Base-by-base conservation (phyloP, 345 rosid genomes). In the Stellera chamaejasme region DNA sequence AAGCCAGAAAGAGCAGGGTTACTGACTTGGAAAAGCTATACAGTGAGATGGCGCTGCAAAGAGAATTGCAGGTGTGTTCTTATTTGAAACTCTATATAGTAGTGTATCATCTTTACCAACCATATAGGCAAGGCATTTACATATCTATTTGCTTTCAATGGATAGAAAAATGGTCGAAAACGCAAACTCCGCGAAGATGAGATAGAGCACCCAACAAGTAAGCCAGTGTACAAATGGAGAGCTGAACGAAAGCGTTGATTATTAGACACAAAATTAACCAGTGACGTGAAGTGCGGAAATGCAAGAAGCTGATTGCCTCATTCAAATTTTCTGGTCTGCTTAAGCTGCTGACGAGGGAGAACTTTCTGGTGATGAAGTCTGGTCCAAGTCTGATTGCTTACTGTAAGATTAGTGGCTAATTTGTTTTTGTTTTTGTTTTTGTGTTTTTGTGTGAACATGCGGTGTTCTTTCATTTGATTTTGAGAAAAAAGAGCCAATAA, bases 131-230 rank as follows among this genome's bases (percentile, higher is more conserved):
- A 28, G 27, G 58, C 65, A 45, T 45, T 45, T 4, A 14, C 15
- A 13, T n/a, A 43, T 52, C 10, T 14, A n/a, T 61, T 19, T 61
- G 15, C 23, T 12, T 48, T 43, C 13, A 13, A 61, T 65, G 26
- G 48, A 39, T 79, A 89, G 96, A 89, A 92, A 77, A 81, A 77
- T 54, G 98, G 98, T 39, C 69, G 70, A 59, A 84, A 84, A 67
- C 82, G 89, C 14, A 86, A 82, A 71, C 77, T 82, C 16, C 83
- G 75, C 3, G 98, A 88, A 16, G 96, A 86, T 2, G 97, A 89
- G 76, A 68, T 84, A 12, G 68, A 60, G 54, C 50, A 54, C 63
- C 97, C 92, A 48, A 77, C 85, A 48, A 69, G 83, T 42, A 82
- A 64, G 52, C 74, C 95, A 1, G 88, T 91, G 6, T 88, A 80